Evolutionary conservation across 306 rosid species (phyloP), one percentile per base, ranked within the genome.

Genomic region (Cucurbita pepo): DNA sequence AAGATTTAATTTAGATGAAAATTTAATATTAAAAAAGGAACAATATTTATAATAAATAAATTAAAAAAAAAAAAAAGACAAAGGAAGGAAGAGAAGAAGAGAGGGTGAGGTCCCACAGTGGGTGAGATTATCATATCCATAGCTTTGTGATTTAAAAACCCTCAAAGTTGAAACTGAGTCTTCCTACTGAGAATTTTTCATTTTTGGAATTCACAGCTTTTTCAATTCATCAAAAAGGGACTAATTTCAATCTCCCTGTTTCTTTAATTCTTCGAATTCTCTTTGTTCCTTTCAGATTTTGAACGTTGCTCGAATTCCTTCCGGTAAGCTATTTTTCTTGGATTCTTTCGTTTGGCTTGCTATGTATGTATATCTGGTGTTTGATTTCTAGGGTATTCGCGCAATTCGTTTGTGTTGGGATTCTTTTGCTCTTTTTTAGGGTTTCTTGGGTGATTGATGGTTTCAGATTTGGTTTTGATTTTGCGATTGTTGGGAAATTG

Each of bases 41-140:
- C 34, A 30, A 30, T 30, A 30, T 30, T 30, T 30, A 30, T 30
- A 30, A 30, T 30, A 1, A 25, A n/a, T n/a, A n/a, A n/a, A n/a
- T n/a, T n/a, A n/a, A n/a, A 25, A 25, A 25, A 25, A 25, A 25
- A 30, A 30, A 30, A 30, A 30, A 30, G 3, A 30, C 34, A 30
- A 30, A 30, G 34, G 34, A 30, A 30, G 34, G 34, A 2, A 30
- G 3, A 30, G 34, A 30, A 30, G 34, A 2, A 30, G 34, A 30
- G 1, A 30, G 34, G 34, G 34, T 30, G 34, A 30, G 72, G 72
- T 12, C 72, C 56, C 56, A 67, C 21, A 47, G 55, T 67, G 1
- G 72, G 72, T 67, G 72, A 67, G 22, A 45, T 67, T 41, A 67
- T 67, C 56, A 67, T 67, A 67, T 67, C 72, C 72, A 12, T 21